Evolutionary conservation across 176 grass and related monocot genomes (phyloP), one percentile per base, ranked within the genome.

Genomic region (Musa troglodytarum): DNA sequence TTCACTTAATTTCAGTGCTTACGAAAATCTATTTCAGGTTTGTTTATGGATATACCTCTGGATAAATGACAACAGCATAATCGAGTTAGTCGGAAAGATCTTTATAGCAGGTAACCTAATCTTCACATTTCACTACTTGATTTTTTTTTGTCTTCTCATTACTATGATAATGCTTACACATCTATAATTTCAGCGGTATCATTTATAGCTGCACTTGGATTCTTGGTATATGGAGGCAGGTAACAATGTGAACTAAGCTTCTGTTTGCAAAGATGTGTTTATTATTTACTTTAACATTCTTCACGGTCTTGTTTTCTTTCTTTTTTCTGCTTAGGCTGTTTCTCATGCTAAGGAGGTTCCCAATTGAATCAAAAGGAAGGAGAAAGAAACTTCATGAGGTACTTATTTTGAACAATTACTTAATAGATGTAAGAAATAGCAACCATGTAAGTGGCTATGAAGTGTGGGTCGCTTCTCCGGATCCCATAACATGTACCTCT

Each of bases 351-450:
- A 87, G 85, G 82, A 83, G 81, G 49, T 96, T 96, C 71, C 92
- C 92, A 6, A 88, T 96, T 53, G 89, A 92, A 86, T 92, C 92
- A 53, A 92, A 87, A 57, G 92, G 92, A 49, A 85, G 89, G 10
- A 92, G 73, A 83, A 92, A 92, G 79, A 96, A 96, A 79, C 82
- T 96, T 82, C 82, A 86, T 74, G 92, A 96, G 89, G 92, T 96
- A 15, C 69, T 25, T 43, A 3, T 6, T 74, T 17, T 72, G 56
- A 17, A 9, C 20, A 54, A 29, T 59, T 69, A 19, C 51, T 20
- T 34, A 50, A n/a, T 16, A 51, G 49, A 70, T 70, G 15, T 49
- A 70, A 70, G 17, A 70, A 50, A 70, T 52, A 51, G 43, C 20
- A 17, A 65, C 23, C 23, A 65, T 65, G 15, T 25, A 50, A 49